These are phyloP conservation scores for Turnera subulata DNA, from an alignment of 345 rosid genomes.

Conservation along the genomic window DNA sequence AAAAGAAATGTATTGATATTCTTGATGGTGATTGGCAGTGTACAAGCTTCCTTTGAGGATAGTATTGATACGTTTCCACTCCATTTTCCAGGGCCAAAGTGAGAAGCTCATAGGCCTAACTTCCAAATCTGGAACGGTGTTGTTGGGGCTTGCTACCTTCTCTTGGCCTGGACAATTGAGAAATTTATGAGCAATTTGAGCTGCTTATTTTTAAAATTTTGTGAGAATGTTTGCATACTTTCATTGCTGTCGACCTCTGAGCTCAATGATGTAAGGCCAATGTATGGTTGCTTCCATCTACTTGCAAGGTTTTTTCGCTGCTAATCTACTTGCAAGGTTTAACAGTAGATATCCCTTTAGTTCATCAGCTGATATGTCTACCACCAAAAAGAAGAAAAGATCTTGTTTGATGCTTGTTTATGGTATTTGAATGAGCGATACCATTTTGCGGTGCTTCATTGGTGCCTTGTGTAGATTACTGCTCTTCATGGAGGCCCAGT, in stretches of 20 bases:
- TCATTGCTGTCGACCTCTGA: conserved; percentile 21
- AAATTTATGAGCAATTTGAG: conserved; percentile 14
- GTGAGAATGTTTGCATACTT: conserved; percentile 14
- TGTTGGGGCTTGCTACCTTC: conserved; percentile 27
- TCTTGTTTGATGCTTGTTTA: too few relatives aligned
- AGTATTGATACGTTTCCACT: conserved; percentile 36
- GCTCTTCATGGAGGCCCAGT: too few relatives aligned
- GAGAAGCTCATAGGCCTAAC: conserved; percentile 31
- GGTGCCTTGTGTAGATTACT: too few relatives aligned
- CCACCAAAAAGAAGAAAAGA: too few relatives aligned
- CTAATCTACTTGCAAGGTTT: conserved; percentile 23
- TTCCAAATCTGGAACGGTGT: conserved; percentile 29
- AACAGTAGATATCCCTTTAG: conserved; percentile 17
- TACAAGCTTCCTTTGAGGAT: conserved; percentile 21
- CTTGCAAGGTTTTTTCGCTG: conserved; percentile 25
- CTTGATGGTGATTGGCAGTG: too few relatives aligned
- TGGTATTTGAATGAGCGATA: too few relatives aligned
- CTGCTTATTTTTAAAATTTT: conserved; percentile 15
- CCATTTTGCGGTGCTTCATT: too few relatives aligned
- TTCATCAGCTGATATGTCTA: conserved; percentile 3
- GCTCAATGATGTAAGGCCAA: conserved; percentile 25
- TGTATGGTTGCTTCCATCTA: conserved; percentile 25
- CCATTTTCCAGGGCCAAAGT: conserved; percentile 43
- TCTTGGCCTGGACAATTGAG: conserved; percentile 22
- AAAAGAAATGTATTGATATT: too few relatives aligned